These are phyloP conservation scores for Pholiota conissans DNA, from an alignment of 768 basidiomycete genomes.

Conservation along the genomic window DNA sequence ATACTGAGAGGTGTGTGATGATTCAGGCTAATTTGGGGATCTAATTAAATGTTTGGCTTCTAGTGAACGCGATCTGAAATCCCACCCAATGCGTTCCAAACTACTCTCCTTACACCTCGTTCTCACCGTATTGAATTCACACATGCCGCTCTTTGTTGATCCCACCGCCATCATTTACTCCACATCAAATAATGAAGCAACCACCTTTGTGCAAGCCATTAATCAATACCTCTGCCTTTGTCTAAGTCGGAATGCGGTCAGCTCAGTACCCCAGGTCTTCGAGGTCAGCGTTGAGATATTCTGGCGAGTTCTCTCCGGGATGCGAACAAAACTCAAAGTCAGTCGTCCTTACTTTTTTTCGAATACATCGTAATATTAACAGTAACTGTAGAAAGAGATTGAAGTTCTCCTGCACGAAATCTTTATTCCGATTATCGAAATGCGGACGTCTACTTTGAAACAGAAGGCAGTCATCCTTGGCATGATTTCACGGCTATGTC, in stretches of 20 bases:
- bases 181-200: constrained; percentile 83
- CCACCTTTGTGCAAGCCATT: constrained; percentile 87
- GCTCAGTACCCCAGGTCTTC: constrained; percentile 94
- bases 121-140: constrained; percentile 86
- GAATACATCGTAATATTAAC: constrained; percentile 4
- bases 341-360: constrained; percentile 12
- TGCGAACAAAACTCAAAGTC: constrained; percentile 96
- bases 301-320: constrained; percentile 91
- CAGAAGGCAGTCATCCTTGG: constrained; percentile 92
- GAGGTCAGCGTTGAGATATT: constrained; percentile 98
- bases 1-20: constrained; percentile 77
- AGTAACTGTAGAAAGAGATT: constrained; percentile 83
- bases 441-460: constrained; percentile 93
- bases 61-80: constrained; percentile 90
- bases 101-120: constrained; percentile 93
- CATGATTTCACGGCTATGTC: constrained; percentile 85
- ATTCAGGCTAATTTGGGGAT: background rate
- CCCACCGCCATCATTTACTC: constrained; percentile 90
- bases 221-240: constrained; percentile 95
- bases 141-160: constrained; percentile 89
- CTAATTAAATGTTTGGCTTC: constrained; percentile 14
- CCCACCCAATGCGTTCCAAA: constrained; percentile 97
- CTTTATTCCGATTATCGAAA: constrained; percentile 97
- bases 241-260: constrained; percentile 93
- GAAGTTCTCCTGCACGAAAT: constrained; percentile 98